Evolutionary conservation across 1,139 yeast species (phyloP).

Genomic region (Kazachstania sp.): DNA sequence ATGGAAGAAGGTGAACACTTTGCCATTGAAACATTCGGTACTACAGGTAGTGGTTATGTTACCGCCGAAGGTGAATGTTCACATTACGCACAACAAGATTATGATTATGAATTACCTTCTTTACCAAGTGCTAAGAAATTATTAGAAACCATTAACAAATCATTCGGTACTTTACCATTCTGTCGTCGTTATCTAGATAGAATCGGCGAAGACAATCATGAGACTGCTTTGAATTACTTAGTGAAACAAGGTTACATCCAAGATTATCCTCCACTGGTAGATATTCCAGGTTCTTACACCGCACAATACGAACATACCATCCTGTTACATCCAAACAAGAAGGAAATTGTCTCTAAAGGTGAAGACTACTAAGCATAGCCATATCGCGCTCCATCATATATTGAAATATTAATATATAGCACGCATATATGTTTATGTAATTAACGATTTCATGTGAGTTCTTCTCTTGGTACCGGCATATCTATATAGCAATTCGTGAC

Average conservation of each 20-base stretch:
- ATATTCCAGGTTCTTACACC: slow-evolving; percentile 75
- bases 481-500: no score
- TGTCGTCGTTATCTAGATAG: slow-evolving; percentile 92
- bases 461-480: no score
- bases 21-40: slow-evolving; percentile 97
- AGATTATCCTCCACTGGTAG: slow-evolving; percentile 96
- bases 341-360: slow-evolving; percentile 92
- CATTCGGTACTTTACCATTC: slow-evolving; percentile 93
- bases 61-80: slow-evolving; percentile 84
- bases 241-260: slow-evolving; percentile 81
- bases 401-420: no score
- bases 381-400: no score
- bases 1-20: slow-evolving; percentile 99
- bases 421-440: no score
- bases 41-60: slow-evolving; percentile 92
- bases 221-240: slow-evolving; percentile 78
- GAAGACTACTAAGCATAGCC: slow-evolving; percentile 58
- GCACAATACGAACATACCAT: slow-evolving; percentile 97
- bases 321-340: slow-evolving; percentile 78
- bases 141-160: slow-evolving; percentile 57
- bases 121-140: slow-evolving; percentile 60
- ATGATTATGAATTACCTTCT: slow-evolving; percentile 45
- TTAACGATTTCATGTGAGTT: no score
- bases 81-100: slow-evolving; percentile 68
- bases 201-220: slow-evolving; percentile 83